Conservation (phyloP, 2,329 filamentous ascomycete species). For the Aspergillus glaucus region DNA sequence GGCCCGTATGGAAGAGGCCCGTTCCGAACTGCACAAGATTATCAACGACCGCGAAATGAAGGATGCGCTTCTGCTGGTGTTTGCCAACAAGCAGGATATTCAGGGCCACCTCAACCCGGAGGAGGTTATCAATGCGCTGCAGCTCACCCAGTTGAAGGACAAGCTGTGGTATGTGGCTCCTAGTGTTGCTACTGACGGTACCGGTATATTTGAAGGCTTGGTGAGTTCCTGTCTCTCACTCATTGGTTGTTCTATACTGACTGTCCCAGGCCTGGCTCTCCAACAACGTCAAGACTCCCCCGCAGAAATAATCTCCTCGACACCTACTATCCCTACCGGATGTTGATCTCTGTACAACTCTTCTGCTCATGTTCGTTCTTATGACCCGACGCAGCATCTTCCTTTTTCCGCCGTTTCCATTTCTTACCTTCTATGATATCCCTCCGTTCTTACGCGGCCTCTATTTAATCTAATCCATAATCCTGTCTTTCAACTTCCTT, state of each 20-base stretch:
- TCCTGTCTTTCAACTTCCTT: slow-evolving; percentile 14
- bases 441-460: slow-evolving; percentile 33
- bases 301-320: slow-evolving; percentile 30
- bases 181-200: slow-evolving; percentile 73
- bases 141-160: slow-evolving; percentile 71
- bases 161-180: slow-evolving; percentile 82
- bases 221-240: slow-evolving; percentile 36
- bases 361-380: slow-evolving; percentile 33
- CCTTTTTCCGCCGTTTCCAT: slow-evolving; percentile 16
- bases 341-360: slow-evolving; percentile 14
- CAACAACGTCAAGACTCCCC: slow-evolving; percentile 67
- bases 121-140: slow-evolving; percentile 70
- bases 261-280: slow-evolving; percentile 61
- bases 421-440: slow-evolving; percentile 37
- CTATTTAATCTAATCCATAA: slow-evolving; percentile 28
- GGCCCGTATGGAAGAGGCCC: slow-evolving; percentile 84
- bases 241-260: background rate
- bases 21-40: slow-evolving; percentile 90
- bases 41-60: slow-evolving; percentile 98
- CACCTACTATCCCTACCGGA: slow-evolving; percentile 1
- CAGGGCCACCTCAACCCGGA: slow-evolving; percentile 71
- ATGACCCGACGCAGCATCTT: slow-evolving; percentile 37
- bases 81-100: slow-evolving; percentile 99
- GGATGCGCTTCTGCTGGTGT: slow-evolving; percentile 87
- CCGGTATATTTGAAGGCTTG: slow-evolving; percentile 73